Conservation (phyloP, 169 alveolate genomes). For the Plasmodium chabaudi region DNA sequence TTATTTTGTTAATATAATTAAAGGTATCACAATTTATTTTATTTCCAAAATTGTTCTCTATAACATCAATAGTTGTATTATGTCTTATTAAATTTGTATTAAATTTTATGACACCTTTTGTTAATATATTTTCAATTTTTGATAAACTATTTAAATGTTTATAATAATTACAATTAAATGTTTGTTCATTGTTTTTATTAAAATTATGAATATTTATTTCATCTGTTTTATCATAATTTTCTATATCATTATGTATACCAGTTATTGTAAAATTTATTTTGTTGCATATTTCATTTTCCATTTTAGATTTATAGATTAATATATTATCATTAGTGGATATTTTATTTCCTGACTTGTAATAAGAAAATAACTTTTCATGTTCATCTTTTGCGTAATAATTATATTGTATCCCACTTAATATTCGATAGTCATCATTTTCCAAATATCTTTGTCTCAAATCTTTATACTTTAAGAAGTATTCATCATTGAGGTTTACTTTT, state of each 20-base stretch:
- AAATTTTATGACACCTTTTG: conserved; percentile 19
- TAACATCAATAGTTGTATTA: conserved; percentile 12
- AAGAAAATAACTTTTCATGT: conserved; percentile 1
- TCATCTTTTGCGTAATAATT: conserved; percentile 12
- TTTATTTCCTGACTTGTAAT: conserved; percentile 4
- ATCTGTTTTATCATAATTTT: not conserved
- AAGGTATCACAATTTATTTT: conserved; percentile 24
- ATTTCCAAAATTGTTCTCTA: conserved; percentile 24
- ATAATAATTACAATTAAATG: conserved; percentile 2
- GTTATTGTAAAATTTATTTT: conserved; percentile 33
- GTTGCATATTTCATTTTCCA: conserved; percentile 6
- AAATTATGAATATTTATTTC: not conserved
- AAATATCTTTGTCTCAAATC: conserved; percentile 1
- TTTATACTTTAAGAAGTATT: conserved; percentile 26
- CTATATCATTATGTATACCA: conserved; percentile 11
- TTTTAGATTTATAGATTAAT: not conserved
- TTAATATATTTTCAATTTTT: conserved; percentile 22
- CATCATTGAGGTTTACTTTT: conserved; percentile 12
- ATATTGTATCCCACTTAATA: conserved; percentile 40
- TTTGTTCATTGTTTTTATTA: not conserved
- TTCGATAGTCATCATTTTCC: conserved; percentile 20
- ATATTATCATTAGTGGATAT: conserved; percentile 1
- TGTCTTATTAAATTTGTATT: conserved; percentile 37
- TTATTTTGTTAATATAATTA: conserved; percentile 16
- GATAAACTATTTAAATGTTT: not conserved